A percentile compares a stretch with the other conserved stretches of the same genome.
Evolutionary conservation across 345 rosid genomes (phyloP).

Genomic region (Populus tremula): DNA sequence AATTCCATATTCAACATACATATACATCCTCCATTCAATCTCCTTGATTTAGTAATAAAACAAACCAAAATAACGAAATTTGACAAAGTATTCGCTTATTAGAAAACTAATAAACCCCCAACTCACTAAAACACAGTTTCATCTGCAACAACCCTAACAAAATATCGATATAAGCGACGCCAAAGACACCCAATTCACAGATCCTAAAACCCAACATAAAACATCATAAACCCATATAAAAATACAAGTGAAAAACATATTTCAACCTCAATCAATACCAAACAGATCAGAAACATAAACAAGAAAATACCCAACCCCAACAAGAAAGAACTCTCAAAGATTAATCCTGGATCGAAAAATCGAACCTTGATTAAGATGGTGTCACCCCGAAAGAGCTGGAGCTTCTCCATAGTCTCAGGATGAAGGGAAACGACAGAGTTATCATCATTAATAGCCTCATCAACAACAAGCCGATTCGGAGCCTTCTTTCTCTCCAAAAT

Average conservation of each 20-base stretch:
- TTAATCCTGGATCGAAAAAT: neutral
- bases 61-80: neutral
- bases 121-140: neutral
- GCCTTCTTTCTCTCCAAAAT: conserved; percentile 89
- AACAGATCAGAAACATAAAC: neutral
- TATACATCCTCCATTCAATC: neutral
- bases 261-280: neutral
- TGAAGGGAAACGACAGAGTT: conserved; percentile 87
- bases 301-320: neutral
- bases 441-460: conserved; percentile 84
- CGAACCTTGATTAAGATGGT: conserved; percentile 84
- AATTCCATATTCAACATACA: neutral
- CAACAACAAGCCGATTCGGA: conserved; percentile 81
- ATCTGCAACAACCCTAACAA: neutral
- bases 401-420: conserved; percentile 95
- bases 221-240: neutral
- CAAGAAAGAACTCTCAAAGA: neutral
- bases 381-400: conserved; percentile 94
- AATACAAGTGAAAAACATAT: neutral
- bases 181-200: neutral
- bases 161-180: neutral
- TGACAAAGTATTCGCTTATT: neutral
- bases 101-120: neutral
- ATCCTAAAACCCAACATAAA: neutral
- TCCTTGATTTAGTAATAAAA: neutral